A percentile compares a stretch with the other conserved stretches of the same genome.
phyloP scores from a whole-genome alignment of 495 filamentous ascomycete genomes.

The Penicillium malachiteum region DNA sequence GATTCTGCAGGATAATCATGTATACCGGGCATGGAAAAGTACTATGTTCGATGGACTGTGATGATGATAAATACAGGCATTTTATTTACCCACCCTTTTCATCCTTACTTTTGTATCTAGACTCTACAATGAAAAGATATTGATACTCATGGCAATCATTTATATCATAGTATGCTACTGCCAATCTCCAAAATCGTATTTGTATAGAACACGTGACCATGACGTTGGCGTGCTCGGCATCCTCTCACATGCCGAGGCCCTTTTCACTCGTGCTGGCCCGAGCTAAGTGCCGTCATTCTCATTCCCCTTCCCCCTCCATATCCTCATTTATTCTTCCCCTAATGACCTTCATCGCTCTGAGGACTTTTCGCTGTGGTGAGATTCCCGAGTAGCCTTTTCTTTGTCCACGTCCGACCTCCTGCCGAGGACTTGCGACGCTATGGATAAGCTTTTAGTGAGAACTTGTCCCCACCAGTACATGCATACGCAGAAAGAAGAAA shows the following conservation, averaged over 20 bases:
- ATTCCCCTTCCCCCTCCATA: conserved; percentile 6
- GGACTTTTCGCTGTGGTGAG: conserved; percentile 12
- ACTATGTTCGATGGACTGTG: conserved; percentile 4
- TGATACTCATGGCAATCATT: not conserved
- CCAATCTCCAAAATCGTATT: not conserved
- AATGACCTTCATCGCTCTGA: conserved; percentile 4
- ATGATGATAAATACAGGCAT: not conserved
- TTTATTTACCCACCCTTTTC: not conserved
- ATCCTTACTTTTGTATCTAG: not conserved
- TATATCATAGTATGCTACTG: not conserved
- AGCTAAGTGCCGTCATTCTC: conserved; percentile 32
- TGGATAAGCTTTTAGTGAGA: conserved; percentile 43
- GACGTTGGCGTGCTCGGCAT: conserved; percentile 35
- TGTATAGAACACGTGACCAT: conserved; percentile 37
- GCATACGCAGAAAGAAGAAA: not conserved
- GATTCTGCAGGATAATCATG: conserved; percentile 12
- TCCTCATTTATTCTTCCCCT: conserved; percentile 11
- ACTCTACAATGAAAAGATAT: not conserved
- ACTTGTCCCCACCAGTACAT: conserved; percentile 10
- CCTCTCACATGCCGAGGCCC: conserved; percentile 48
- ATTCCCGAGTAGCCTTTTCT: conserved; percentile 12
- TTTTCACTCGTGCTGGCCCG: conserved; percentile 27
- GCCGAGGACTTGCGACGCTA: conserved; percentile 37
- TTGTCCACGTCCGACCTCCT: conserved; percentile 24
- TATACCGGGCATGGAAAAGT: conserved; percentile 29